Percentiles rank a stretch among this genome's conserved stretches.
phyloP scores from a whole-genome alignment of 768 basidiomycete genomes.

The Lactarius indigo region DNA sequence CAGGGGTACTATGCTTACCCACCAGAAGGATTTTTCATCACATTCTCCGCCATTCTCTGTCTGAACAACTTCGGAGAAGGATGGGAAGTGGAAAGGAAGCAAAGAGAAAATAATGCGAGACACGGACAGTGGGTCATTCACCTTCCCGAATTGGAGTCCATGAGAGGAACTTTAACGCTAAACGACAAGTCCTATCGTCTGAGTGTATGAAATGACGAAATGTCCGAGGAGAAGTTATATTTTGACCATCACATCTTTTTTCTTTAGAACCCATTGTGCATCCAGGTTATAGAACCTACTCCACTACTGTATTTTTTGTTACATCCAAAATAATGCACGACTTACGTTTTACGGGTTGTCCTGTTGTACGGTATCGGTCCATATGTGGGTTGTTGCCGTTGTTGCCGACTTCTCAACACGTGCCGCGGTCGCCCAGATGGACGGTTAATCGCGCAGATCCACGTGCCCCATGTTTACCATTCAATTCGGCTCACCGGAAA shows the following conservation, averaged over 20 bases:
- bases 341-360: neutral
- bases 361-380: neutral
- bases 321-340: neutral
- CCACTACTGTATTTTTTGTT: neutral
- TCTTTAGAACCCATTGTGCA: neutral
- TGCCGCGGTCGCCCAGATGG: neutral
- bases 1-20: neutral
- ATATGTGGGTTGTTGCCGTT: neutral
- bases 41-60: neutral
- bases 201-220: neutral
- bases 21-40: neutral
- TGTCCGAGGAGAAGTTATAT: neutral
- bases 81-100: slow-evolving; percentile 4
- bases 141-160: slow-evolving; percentile 3
- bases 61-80: slow-evolving; percentile 8
- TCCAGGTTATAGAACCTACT: neutral
- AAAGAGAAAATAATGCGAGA: neutral
- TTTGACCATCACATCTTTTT: neutral
- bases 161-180: neutral
- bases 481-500: no score
- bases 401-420: neutral
- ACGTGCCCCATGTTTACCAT: neutral
- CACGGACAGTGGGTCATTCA: neutral
- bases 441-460: neutral
- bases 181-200: neutral